Evolutionary conservation across 495 filamentous ascomycete genomes (phyloP).

Genomic region (Aspergillus carlsbadensis): DNA sequence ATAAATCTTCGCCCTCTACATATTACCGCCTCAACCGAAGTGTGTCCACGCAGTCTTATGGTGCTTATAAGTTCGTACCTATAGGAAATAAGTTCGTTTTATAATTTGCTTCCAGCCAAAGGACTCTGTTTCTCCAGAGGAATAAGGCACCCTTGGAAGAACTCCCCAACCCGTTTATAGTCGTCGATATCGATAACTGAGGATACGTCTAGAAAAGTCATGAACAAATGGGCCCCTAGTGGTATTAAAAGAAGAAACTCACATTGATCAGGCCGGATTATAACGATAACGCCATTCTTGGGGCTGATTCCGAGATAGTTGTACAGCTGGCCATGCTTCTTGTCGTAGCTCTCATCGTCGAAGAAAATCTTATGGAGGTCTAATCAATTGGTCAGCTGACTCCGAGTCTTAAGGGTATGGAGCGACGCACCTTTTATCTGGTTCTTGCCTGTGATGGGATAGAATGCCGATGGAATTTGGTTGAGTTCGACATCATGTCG

Average conservation of each 20-base stretch:
- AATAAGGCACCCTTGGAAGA: conserved; percentile 41
- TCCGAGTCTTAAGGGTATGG: neutral
- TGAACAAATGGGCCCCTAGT: neutral
- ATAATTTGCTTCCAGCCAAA: conserved; percentile 14
- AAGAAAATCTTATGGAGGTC: conserved; percentile 63
- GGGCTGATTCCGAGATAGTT: conserved; percentile 57
- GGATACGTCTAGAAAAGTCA: conserved; percentile 30
- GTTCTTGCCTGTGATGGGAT: conserved; percentile 57
- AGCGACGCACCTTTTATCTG: conserved; percentile 51
- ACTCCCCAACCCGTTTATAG: conserved; percentile 34
- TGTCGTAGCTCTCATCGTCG: conserved; percentile 67
- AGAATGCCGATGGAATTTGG: conserved; percentile 58
- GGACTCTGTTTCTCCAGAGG: conserved; percentile 21
- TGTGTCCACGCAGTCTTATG: neutral
- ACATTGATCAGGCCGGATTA: conserved; percentile 72
- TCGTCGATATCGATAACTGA: conserved; percentile 34
- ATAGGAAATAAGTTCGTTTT: neutral
- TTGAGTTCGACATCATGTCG: conserved; percentile 57
- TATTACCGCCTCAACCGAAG: neutral
- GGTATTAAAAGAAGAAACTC: conserved; percentile 22
- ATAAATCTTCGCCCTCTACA: too few relatives aligned
- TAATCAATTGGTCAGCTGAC: conserved; percentile 18
- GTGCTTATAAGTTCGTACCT: neutral
- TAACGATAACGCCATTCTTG: conserved; percentile 51
- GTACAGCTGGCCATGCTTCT: conserved; percentile 64